Evolutionary conservation across 306 rosid genomes (phyloP).

Genomic region (Vicia sativa): DNA sequence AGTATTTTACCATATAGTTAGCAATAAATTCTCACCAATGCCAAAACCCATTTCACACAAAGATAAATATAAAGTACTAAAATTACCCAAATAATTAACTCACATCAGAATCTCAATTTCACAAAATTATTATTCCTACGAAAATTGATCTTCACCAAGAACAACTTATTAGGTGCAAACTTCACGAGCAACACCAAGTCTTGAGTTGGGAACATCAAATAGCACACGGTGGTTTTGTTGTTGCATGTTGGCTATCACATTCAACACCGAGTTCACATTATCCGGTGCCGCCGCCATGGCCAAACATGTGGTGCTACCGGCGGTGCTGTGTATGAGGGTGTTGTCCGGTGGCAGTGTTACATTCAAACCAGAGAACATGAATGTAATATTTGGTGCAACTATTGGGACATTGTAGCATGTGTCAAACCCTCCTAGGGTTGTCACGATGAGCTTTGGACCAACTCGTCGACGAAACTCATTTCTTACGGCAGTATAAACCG

Average conservation of each 20-base stretch:
- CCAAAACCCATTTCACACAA: constrained; percentile 36
- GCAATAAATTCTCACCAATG: constrained; percentile 34
- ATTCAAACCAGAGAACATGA: constrained; percentile 86
- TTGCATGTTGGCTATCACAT: constrained; percentile 93
- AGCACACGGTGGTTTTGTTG: constrained; percentile 91
- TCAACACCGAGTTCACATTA: constrained; percentile 85
- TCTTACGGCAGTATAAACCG: constrained; percentile 70
- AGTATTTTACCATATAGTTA: constrained; percentile 35
- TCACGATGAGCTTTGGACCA: constrained; percentile 41
- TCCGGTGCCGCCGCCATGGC: constrained; percentile 87
- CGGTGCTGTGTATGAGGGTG: constrained; percentile 73
- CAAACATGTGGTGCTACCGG: constrained; percentile 65
- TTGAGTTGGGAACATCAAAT: constrained; percentile 78
- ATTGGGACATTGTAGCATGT: constrained; percentile 79
- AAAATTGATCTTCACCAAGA: constrained; percentile 7
- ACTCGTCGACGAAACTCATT: constrained; percentile 75
- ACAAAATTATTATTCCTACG: constrained; percentile 28
- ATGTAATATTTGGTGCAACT: constrained; percentile 70
- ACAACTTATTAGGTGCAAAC: constrained; percentile 53
- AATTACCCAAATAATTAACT: constrained; percentile 21
- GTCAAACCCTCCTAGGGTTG: constrained; percentile 87
- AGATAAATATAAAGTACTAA: constrained; percentile 19
- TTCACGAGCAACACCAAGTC: constrained; percentile 88
- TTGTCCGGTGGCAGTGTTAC: constrained; percentile 82
- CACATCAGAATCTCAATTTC: constrained; percentile 1